phyloP scores from a whole-genome alignment of 768 basidiomycete genomes.

The Daedalea quercina region DNA sequence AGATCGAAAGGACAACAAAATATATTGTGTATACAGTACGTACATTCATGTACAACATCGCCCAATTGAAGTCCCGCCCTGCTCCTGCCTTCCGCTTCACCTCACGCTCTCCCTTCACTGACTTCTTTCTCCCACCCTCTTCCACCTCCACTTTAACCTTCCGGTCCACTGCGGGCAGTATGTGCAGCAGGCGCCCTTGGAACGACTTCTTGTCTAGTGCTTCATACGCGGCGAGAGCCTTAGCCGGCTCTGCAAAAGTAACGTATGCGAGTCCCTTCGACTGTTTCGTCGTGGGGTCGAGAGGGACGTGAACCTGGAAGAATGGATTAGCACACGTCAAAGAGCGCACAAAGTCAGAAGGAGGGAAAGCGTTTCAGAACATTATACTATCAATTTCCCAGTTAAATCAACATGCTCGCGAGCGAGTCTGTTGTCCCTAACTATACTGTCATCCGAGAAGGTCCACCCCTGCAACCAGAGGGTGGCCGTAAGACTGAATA shows the following conservation, averaged over 20 bases:
- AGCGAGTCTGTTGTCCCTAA: conserved; percentile 56
- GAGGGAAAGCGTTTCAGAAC: conserved; percentile 25
- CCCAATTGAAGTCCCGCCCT: conserved; percentile 86
- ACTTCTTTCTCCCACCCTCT: conserved; percentile 37
- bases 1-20: conserved; percentile 14
- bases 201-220: conserved; percentile 78
- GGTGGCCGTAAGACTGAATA: not conserved
- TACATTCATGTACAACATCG: conserved; percentile 96
- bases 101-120: conserved; percentile 53
- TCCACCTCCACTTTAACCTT: conserved; percentile 39
- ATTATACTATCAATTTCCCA: conserved; percentile 61
- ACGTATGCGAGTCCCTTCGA: conserved; percentile 62
- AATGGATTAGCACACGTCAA: conserved; percentile 4
- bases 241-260: conserved; percentile 35
- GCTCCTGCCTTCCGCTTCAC: conserved; percentile 60
- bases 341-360: not conserved
- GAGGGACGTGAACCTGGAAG: conserved; percentile 48
- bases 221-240: conserved; percentile 66
- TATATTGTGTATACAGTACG: conserved; percentile 36
- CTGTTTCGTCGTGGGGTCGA: conserved; percentile 38
- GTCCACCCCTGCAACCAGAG: not conserved
- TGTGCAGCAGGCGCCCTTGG: conserved; percentile 87
- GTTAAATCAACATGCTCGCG: conserved; percentile 32
- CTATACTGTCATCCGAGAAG: conserved; percentile 35
- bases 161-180: conserved; percentile 77